Evolutionary conservation across 2,329 filamentous ascomycete species (phyloP), one percentile per base, ranked within the genome.

Genomic region (Tolypocladium sp.): DNA sequence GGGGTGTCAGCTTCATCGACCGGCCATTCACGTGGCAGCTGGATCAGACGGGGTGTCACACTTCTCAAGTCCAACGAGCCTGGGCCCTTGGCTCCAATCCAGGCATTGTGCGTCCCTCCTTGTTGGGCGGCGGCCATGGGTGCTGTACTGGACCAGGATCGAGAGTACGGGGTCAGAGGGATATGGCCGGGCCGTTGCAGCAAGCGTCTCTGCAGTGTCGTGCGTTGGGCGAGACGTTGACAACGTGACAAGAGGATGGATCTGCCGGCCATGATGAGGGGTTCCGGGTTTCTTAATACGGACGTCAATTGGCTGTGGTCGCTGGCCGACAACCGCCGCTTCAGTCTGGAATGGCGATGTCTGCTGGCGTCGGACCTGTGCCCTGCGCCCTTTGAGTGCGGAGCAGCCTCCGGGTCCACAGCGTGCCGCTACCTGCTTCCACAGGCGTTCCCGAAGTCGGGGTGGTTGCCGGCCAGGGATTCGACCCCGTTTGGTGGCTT

Each of bases 11-110:
- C 44, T 38, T 55, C 56, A 52, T 57, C 15, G 13, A 6, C 2
- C 49, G 30, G 9, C 27, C 17, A n/a, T 7, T 3, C 30, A 52
- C 49, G 30, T 52, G 49, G 49, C 20, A 52, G 49, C 49, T 10
- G 17, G 7, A 30, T 35, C 20, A 9, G 38, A 37, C 17, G 35
- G 40, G 37, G 10, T n/a, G 25, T 44, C 62, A 63, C 53, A 66
- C 64, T 66, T 53, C 64, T 60, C 44, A 66, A 40, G 51, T 66
- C 64, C 25, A 64, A 12, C 6, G 64, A 59, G 15, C 59, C 59
- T 12, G 64, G 60, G 6, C 64, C 63, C 25, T 61, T 61, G 42
- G 57, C 59, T 9, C 64, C 63, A 25, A 62, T n/a, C 64, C 64
- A 66, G 41, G 61, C 57, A 58, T 58, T 62, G 52, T 57, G 61